Evolutionary conservation across 1,284 basidiomycete species (phyloP).

Genomic region (Exobasidium rhododendri): DNA sequence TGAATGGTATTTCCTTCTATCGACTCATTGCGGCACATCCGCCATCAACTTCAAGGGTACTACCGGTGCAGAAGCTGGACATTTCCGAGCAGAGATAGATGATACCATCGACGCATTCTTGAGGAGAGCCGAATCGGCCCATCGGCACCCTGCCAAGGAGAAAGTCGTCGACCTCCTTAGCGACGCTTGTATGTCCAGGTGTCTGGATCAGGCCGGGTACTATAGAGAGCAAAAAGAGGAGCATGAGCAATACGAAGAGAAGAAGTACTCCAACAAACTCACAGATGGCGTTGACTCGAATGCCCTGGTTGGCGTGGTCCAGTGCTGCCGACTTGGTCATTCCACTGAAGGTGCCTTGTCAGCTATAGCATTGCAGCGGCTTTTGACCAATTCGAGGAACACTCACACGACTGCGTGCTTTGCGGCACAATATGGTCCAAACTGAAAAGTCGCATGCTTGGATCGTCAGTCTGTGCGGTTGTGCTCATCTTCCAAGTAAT

Average conservation of each 20-base stretch:
- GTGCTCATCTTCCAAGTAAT: no score
- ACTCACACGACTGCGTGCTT: conserved; percentile 9
- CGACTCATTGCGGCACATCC: not conserved
- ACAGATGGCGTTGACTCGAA: conserved; percentile 8
- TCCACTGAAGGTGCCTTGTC: conserved; percentile 2
- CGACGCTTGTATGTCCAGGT: not conserved
- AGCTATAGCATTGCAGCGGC: no score
- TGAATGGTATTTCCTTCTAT: not conserved
- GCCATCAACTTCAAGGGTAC: not conserved
- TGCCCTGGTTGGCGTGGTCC: conserved; percentile 3
- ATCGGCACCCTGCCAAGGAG: not conserved
- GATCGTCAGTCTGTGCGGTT: no score
- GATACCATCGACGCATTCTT: conserved; percentile 9
- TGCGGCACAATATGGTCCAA: conserved; percentile 8
- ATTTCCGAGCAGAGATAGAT: conserved; percentile 6
- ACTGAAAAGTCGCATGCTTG: not conserved
- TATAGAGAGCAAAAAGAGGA: not conserved
- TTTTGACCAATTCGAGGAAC: no score
- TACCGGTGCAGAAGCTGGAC: conserved; percentile 2
- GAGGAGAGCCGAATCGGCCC: not conserved
- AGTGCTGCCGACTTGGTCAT: conserved; percentile 6
- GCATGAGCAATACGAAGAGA: no score
- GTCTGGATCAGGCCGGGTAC: conserved; percentile 6
- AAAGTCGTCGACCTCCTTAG: conserved; percentile 1
- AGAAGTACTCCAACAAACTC: no score